A percentile compares a stretch with the other conserved stretches of the same genome.
phyloP scores from a whole-genome alignment of 495 filamentous ascomycete genomes.

The Tuber indicum region DNA sequence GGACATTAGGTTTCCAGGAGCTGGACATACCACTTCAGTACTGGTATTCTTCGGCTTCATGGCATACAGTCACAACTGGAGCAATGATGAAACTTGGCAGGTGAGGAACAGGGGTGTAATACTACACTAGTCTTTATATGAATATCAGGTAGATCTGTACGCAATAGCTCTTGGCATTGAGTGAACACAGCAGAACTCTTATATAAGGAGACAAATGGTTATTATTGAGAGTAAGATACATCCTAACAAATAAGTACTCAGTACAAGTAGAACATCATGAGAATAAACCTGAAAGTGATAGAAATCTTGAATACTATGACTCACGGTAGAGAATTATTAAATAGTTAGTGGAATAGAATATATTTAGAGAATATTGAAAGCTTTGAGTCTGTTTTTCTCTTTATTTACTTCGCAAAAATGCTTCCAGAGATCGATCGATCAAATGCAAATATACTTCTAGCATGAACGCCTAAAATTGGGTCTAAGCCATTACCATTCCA shows the following conservation, averaged over 20 bases:
- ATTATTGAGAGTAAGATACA: background rate
- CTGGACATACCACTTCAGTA: too few relatives aligned
- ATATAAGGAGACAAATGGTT: background rate
- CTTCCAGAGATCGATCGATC: background rate
- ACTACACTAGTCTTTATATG: background rate
- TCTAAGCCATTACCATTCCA: slow-evolving; percentile 7
- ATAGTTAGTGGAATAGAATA: background rate
- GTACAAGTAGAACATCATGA: background rate
- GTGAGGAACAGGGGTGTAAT: background rate
- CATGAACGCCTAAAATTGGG: background rate
- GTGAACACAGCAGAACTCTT: background rate
- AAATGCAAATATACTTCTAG: background rate
- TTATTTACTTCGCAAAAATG: background rate
- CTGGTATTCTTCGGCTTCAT: too few relatives aligned
- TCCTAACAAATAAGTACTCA: background rate
- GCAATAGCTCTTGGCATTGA: background rate
- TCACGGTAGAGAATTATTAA: background rate
- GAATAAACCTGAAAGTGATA: background rate
- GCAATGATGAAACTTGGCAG: background rate
- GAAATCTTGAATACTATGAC: background rate
- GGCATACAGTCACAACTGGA: background rate
- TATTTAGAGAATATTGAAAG: background rate
- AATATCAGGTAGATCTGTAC: background rate
- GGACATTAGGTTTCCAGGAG: too few relatives aligned
- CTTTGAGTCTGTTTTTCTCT: background rate